Evolutionary conservation across 805 yeast species (phyloP).

Genomic region (Torulaspora gathmanii): DNA sequence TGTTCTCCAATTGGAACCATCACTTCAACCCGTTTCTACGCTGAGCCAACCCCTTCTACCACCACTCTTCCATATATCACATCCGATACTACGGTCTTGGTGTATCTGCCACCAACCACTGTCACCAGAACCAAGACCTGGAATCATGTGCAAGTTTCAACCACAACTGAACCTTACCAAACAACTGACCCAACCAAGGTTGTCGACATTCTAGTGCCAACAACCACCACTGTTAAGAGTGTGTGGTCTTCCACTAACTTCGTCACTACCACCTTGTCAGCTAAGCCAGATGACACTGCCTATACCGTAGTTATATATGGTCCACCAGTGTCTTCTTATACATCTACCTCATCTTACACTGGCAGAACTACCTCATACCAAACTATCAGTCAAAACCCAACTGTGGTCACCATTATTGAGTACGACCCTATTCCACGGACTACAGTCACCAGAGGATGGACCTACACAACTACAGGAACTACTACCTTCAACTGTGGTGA

Average conservation of each 20-base stretch:
- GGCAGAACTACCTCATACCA: slow-evolving; percentile 1
- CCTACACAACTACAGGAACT: slow-evolving; percentile 3
- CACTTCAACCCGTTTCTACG: slow-evolving; percentile 4
- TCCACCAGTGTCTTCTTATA: slow-evolving; percentile 7
- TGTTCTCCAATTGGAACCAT: slow-evolving; percentile 6
- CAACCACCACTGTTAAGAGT: slow-evolving; percentile 10
- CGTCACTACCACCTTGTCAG: slow-evolving; percentile 4
- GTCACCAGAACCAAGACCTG: slow-evolving; percentile 7
- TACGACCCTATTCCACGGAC: slow-evolving; percentile 11
- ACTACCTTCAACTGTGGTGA: slow-evolving; percentile 13
- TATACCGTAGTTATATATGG: slow-evolving; percentile 10
- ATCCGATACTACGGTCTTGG: slow-evolving; percentile 8
- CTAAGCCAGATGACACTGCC: slow-evolving; percentile 1
- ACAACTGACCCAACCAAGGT: slow-evolving; percentile 5
- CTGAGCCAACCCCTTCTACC: slow-evolving; percentile 5
- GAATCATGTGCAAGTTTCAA: slow-evolving; percentile 6
- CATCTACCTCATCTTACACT: slow-evolving; percentile 7
- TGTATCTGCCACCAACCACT: slow-evolving; percentile 8
- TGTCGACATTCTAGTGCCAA: slow-evolving; percentile 8
- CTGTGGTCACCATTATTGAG: slow-evolving; percentile 7
- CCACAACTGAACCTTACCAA: slow-evolving; percentile 7
- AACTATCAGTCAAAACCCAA: slow-evolving; percentile 7
- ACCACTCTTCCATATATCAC: slow-evolving; percentile 11
- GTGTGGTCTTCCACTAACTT: slow-evolving; percentile 4
- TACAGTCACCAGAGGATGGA: slow-evolving; percentile 13